Evolutionary conservation across 2,329 filamentous ascomycete genomes (phyloP).

Genomic region (Pseudogymnoascus sp.): DNA sequence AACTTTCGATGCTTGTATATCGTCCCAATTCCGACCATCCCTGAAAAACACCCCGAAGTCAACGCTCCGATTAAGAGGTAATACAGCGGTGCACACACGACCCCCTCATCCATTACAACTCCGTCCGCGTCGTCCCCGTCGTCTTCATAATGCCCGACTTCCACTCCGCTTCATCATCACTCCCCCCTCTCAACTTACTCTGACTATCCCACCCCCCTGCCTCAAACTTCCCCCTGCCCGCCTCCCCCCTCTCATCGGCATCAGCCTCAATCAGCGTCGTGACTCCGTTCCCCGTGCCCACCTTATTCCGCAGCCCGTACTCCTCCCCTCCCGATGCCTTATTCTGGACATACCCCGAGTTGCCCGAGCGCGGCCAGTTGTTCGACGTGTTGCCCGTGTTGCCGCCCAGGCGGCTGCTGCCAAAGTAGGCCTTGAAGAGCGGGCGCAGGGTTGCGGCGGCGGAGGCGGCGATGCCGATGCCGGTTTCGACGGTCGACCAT

Average conservation of each 20-base stretch:
- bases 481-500: conserved; percentile 39
- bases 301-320: background rate
- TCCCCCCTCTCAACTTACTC: conserved; percentile 13
- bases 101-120: conserved; percentile 17
- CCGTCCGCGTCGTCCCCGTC: conserved; percentile 13
- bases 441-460: conserved; percentile 35
- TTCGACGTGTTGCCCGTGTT: background rate
- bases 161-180: conserved; percentile 12
- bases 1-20: background rate
- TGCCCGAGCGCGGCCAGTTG: background rate
- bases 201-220: conserved; percentile 14
- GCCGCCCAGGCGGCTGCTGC: background rate
- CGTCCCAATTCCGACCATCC: background rate
- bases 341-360: conserved; percentile 1
- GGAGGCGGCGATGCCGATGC: conserved; percentile 34
- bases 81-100: conserved; percentile 10
- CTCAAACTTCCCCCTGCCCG: conserved; percentile 15
- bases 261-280: conserved; percentile 11
- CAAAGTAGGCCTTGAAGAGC: conserved; percentile 25
- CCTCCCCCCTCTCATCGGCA: conserved; percentile 14
- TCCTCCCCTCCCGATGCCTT: background rate
- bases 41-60: background rate
- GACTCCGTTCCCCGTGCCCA: background rate
- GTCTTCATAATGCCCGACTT: conserved; percentile 16
- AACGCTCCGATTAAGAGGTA: background rate